These are phyloP conservation scores for Lipomyces oligophaga DNA, from an alignment of 805 yeast species.

Conservation along the genomic window DNA sequence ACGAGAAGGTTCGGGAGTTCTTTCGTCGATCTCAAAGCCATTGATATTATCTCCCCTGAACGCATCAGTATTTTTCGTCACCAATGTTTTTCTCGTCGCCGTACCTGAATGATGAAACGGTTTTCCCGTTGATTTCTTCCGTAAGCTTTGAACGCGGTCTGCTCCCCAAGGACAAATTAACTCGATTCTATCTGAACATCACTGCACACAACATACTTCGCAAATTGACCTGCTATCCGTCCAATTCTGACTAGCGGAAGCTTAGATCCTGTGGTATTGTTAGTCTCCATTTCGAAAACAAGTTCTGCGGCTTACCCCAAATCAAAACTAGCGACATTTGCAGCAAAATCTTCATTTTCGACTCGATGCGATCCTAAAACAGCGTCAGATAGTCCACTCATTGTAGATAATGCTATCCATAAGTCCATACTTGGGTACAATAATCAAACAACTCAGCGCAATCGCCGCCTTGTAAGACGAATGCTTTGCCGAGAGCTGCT, in stretches of 20 bases:
- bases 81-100: background rate
- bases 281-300: background rate
- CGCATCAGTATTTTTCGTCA: background rate
- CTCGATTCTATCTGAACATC: background rate
- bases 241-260: constrained; percentile 43
- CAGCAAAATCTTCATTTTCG: constrained; percentile 42
- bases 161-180: background rate
- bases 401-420: background rate
- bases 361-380: constrained; percentile 36
- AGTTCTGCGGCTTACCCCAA: constrained; percentile 35
- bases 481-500: constrained; percentile 45
- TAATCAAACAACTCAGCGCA: constrained; percentile 46
- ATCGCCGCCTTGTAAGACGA: constrained; percentile 45
- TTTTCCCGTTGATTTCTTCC: constrained; percentile 41
- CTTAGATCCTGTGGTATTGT: constrained; percentile 32
- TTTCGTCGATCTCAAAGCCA: constrained; percentile 41
- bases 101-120: constrained; percentile 39
- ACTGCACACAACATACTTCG: constrained; percentile 32
- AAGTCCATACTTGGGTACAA: constrained; percentile 33
- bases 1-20: constrained; percentile 43
- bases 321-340: constrained; percentile 45
- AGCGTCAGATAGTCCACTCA: background rate
- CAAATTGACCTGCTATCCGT: constrained; percentile 46
- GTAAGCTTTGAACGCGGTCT: constrained; percentile 44
- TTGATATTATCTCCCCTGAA: constrained; percentile 43